Percentiles rank a stretch among this genome's conserved stretches.
These are phyloP conservation scores for Aspergillus sp. DNA, from an alignment of 2,329 filamentous ascomycete species.

Conservation along the genomic window DNA sequence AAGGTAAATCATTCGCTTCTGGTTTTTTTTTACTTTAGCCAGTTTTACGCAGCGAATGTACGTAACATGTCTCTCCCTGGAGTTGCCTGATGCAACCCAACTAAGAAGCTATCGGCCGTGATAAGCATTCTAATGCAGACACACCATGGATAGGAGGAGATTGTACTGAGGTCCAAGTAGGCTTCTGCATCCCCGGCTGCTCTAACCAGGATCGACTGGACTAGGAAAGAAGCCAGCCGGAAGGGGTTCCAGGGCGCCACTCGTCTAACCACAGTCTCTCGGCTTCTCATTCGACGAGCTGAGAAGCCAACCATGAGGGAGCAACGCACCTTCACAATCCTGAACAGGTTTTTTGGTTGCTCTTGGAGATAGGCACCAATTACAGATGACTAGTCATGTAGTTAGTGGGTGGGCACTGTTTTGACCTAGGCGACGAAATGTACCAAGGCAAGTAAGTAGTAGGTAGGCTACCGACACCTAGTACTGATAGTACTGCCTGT, in stretches of 20 bases:
- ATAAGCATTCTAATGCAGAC: not conserved
- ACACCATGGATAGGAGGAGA: not conserved
- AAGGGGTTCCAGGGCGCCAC: constrained; percentile 5
- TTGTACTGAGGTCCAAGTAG: constrained; percentile 15
- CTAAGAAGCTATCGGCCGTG: not conserved
- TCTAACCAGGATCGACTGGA: constrained; percentile 19
- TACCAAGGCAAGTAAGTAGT: not conserved
- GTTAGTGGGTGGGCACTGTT: not conserved
- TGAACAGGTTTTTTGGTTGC: constrained; percentile 6
- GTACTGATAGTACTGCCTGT: no score
- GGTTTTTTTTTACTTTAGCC: not conserved
- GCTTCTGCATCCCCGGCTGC: constrained; percentile 18
- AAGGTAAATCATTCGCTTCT: not conserved
- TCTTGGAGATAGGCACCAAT: not conserved
- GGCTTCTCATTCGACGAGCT: constrained; percentile 5
- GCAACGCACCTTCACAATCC: not conserved
- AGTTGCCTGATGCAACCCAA: constrained; percentile 9
- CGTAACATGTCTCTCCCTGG: constrained; percentile 7
- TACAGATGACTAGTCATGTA: not conserved
- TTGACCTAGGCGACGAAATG: not conserved
- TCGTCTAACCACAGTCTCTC: constrained; percentile 5
- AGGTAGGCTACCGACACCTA: not conserved
- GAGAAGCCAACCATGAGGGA: not conserved
- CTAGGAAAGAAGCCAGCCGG: constrained; percentile 12
- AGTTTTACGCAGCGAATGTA: constrained; percentile 6